phyloP scores from a whole-genome alignment of 768 basidiomycete genomes.

The Calocybe cyanea region DNA sequence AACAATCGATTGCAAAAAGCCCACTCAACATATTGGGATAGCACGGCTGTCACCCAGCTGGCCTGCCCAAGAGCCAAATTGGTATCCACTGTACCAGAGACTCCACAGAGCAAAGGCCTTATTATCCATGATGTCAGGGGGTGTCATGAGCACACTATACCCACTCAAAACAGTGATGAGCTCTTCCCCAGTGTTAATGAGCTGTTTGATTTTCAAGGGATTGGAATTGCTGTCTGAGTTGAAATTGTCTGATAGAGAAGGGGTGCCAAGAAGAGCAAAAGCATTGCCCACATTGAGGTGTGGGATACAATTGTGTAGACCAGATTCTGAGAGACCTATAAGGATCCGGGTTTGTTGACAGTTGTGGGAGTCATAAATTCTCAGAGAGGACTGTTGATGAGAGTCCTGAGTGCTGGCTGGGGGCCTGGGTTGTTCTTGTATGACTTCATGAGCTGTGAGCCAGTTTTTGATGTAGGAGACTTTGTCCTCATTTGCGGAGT shows the following conservation, averaged over 20 bases:
- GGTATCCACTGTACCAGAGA: constrained; percentile 87
- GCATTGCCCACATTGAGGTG: constrained; percentile 86
- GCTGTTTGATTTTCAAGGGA: constrained; percentile 29
- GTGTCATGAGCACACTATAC: constrained; percentile 61
- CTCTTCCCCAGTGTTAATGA: constrained; percentile 53
- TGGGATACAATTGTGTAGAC: constrained; percentile 74
- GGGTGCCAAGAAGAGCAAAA: constrained; percentile 59
- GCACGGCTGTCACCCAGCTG: constrained; percentile 96
- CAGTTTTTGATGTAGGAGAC: constrained; percentile 71
- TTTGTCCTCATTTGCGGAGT: constrained; percentile 41
- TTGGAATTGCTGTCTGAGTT: constrained; percentile 28
- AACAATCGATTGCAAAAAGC: too few species aligned
- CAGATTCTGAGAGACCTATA: constrained; percentile 67
- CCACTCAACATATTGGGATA: constrained; percentile 65
- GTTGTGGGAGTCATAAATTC: constrained; percentile 45
- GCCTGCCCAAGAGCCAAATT: constrained; percentile 88
- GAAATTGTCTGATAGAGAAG: constrained; percentile 44
- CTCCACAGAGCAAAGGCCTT: constrained; percentile 74
- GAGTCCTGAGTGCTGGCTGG: constrained; percentile 13
- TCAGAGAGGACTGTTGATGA: constrained; percentile 26
- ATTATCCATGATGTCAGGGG: constrained; percentile 10
- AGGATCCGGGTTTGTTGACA: constrained; percentile 56
- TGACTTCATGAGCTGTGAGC: constrained; percentile 64
- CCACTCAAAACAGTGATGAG: constrained; percentile 83
- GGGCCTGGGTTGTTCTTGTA: constrained; percentile 27